Evolutionary conservation across 192 early-diverging fungal genomes (phyloP).

Genomic region (Coemansia sp.): DNA sequence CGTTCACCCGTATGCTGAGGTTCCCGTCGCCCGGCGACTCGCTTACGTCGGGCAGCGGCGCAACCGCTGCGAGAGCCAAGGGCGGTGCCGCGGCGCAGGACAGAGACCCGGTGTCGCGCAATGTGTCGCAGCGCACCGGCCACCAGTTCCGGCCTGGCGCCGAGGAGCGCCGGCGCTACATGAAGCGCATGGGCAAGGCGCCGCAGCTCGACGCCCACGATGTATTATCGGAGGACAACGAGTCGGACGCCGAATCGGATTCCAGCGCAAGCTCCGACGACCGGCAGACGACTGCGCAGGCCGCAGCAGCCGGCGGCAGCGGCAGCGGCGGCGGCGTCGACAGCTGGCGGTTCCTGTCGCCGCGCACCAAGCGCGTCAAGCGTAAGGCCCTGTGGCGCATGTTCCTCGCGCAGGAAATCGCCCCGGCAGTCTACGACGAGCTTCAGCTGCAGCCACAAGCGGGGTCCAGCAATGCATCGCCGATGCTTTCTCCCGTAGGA

Average conservation of each 20-base stretch:
- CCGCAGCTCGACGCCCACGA: slow-evolving; percentile 39
- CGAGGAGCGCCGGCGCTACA: slow-evolving; percentile 48
- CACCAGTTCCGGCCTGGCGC: slow-evolving; percentile 39
- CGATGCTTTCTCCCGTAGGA: not conserved
- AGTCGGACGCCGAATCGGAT: slow-evolving; percentile 4
- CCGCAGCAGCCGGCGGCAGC: slow-evolving; percentile 26
- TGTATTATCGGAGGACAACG: slow-evolving; percentile 10
- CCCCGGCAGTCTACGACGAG: slow-evolving; percentile 33
- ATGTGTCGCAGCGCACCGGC: slow-evolving; percentile 50
- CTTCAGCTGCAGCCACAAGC: slow-evolving; percentile 5
- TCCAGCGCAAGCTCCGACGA: not conserved
- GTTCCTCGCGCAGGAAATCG: slow-evolving; percentile 53
- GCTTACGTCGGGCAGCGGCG: not conserved
- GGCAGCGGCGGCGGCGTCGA: slow-evolving; percentile 32
- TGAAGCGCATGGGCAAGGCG: slow-evolving; percentile 44
- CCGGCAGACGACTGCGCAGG: slow-evolving; percentile 5
- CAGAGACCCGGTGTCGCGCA: slow-evolving; percentile 42
- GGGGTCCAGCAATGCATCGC: not conserved
- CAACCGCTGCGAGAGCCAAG: slow-evolving; percentile 25
- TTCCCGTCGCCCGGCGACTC: slow-evolving; percentile 16
- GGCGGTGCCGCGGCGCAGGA: not conserved
- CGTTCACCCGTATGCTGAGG: slow-evolving; percentile 43
- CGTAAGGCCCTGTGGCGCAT: slow-evolving; percentile 48
- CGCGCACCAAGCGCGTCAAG: slow-evolving; percentile 49
- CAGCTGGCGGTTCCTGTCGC: slow-evolving; percentile 45